Conservation (phyloP, 2,329 filamentous ascomycete genomes). For the Fusarium nurragi region DNA sequence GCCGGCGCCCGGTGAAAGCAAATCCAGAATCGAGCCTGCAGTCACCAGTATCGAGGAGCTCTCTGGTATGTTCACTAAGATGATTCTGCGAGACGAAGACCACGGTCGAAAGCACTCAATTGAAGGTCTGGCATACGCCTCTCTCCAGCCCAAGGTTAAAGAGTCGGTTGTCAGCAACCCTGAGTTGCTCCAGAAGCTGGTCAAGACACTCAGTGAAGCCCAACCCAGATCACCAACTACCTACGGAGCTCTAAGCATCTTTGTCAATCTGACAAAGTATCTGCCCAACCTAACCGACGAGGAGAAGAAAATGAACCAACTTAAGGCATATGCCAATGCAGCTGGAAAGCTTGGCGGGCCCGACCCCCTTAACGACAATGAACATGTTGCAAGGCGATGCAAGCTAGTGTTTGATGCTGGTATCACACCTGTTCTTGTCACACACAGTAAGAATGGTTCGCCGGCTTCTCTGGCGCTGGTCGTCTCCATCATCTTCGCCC, state of each 20-base stretch:
- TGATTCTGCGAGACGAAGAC: slow-evolving; percentile 69
- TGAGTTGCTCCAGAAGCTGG: slow-evolving; percentile 73
- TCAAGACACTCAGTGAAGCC: slow-evolving; percentile 68
- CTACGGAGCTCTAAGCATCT: slow-evolving; percentile 86
- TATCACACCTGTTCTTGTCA: slow-evolving; percentile 78
- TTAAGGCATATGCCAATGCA: slow-evolving; percentile 94
- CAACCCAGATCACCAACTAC: slow-evolving; percentile 74
- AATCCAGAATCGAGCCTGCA: slow-evolving; percentile 60
- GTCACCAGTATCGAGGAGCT: slow-evolving; percentile 73
- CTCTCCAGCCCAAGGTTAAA: slow-evolving; percentile 85
- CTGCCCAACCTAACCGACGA: slow-evolving; percentile 83
- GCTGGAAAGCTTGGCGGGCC: slow-evolving; percentile 70
- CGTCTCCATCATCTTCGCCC: slow-evolving; percentile 78
- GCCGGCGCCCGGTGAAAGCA: slow-evolving; percentile 51
- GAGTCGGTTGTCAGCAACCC: slow-evolving; percentile 78
- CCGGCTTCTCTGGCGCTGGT: slow-evolving; percentile 76
- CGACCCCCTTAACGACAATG: slow-evolving; percentile 78
- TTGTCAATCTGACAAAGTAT: slow-evolving; percentile 86
- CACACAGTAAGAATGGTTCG: slow-evolving; percentile 77
- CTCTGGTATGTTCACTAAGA: slow-evolving; percentile 70
- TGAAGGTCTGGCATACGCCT: slow-evolving; percentile 92
- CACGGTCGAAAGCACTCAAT: slow-evolving; percentile 74
- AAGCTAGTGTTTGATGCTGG: slow-evolving; percentile 81
- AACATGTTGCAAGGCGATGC: slow-evolving; percentile 79
- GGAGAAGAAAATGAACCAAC: slow-evolving; percentile 87